These are phyloP conservation scores for Emericellopsis atlantica DNA, from an alignment of 2,329 filamentous ascomycete genomes.

Conservation along the genomic window DNA sequence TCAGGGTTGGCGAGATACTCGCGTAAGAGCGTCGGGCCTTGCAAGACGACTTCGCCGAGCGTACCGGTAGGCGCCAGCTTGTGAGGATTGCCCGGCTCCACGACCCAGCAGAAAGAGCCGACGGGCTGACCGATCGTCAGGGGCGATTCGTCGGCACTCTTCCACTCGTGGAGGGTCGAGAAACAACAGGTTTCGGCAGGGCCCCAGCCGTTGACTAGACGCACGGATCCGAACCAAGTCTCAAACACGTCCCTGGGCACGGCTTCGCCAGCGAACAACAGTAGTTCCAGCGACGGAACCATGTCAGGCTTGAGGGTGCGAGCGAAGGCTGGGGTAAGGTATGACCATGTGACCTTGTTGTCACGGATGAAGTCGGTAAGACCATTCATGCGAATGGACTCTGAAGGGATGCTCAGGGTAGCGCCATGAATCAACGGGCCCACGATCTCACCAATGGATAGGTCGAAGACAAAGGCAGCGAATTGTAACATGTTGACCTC, in stretches of 20 bases:
- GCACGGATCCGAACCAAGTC: constrained; percentile 3
- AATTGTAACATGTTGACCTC: constrained; percentile 3
- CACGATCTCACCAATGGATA: constrained; percentile 3
- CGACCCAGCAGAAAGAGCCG: constrained; percentile 6
- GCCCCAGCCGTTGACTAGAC: constrained; percentile 5
- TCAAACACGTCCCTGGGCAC: constrained; percentile 4
- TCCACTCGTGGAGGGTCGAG: constrained; percentile 4
- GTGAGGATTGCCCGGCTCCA: constrained; percentile 4
- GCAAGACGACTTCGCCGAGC: constrained; percentile 13
- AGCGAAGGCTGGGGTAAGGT: constrained; percentile 1
- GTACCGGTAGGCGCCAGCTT: constrained; percentile 1
- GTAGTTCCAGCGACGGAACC: not conserved
- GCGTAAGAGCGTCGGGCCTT: constrained; percentile 11
- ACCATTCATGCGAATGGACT: not conserved
- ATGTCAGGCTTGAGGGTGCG: constrained; percentile 1
- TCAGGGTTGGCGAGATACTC: constrained; percentile 10
- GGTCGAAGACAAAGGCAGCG: constrained; percentile 2
- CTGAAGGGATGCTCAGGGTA: not conserved
- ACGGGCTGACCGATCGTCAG: constrained; percentile 4
- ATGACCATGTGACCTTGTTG: constrained; percentile 1
- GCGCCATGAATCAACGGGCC: constrained; percentile 1
- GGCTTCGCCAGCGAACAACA: constrained; percentile 5
- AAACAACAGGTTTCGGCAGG: constrained; percentile 5
- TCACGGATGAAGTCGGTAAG: not conserved
- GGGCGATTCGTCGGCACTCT: not conserved